Evolutionary conservation across 2,329 filamentous ascomycete species (phyloP).

Genomic region (Malbranchea zuffiana): DNA sequence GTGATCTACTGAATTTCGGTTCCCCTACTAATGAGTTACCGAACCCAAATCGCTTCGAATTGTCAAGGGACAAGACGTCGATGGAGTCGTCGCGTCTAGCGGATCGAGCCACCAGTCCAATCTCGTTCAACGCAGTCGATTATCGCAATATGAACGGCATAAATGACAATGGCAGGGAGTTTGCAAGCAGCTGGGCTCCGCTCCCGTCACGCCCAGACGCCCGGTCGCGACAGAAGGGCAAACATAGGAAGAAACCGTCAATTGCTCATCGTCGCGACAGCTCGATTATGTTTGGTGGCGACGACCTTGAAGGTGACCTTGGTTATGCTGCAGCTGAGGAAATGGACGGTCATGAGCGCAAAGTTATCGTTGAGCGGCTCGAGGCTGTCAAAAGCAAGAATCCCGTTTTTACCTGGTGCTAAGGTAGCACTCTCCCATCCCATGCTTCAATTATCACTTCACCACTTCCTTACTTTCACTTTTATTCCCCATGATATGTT

Average conservation of each 20-base stretch:
- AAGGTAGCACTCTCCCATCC: too few relatives aligned
- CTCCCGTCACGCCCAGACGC: constrained; percentile 26
- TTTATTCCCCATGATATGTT: too few relatives aligned
- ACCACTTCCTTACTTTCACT: constrained; percentile 7
- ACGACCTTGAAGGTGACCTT: constrained; percentile 80
- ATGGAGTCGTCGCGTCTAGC: constrained; percentile 27
- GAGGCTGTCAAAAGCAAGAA: constrained; percentile 93
- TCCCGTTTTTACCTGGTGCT: constrained; percentile 97
- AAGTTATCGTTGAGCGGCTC: constrained; percentile 91
- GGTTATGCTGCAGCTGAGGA: constrained; percentile 90
- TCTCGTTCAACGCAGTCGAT: constrained; percentile 23
- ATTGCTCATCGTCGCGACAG: constrained; percentile 30
- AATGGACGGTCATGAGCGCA: constrained; percentile 80
- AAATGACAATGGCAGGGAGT: constrained; percentile 23
- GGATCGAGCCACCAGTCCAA: constrained; percentile 24
- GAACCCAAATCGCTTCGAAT: constrained; percentile 64
- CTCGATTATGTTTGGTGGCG: constrained; percentile 48
- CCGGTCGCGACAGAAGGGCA: constrained; percentile 17
- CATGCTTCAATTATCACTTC: too few relatives aligned
- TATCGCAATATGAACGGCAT: constrained; percentile 24
- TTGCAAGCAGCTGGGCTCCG: constrained; percentile 29
- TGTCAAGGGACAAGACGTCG: constrained; percentile 38
- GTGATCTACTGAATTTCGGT: constrained; percentile 60
- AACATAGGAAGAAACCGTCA: constrained; percentile 27
- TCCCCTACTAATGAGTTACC: constrained; percentile 51